Evolutionary conservation across 352 stramenopile species (phyloP), one percentile per base, ranked within the genome.

Genomic region (Pythium sukuiense): DNA sequence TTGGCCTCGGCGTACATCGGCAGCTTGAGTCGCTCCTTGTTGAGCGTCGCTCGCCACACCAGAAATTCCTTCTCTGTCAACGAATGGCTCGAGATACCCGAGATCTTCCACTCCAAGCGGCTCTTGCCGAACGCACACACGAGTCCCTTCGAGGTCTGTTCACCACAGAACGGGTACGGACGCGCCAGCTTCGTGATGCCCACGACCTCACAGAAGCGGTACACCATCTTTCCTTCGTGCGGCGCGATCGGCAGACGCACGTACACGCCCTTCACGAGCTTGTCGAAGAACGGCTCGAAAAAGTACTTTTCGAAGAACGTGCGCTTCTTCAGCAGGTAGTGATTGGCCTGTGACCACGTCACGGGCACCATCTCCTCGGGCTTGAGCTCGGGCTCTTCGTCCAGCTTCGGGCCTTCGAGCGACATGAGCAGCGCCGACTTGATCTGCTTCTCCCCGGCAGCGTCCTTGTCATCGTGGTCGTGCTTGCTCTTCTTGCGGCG

Each of bases 261-360:
- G 61, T 91, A 93, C 43, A 90, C 71, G 18, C 87, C 87, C 35
- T 80, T 79, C 29, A 95, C 83, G 11, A 95, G 68, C 67, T 89
- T 85, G 45, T 88, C 71, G 55, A 95, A 95, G 64, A 78, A 95
- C 8, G 87, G 87, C 76, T 95, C 87, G 61, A 93, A 95, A 54
- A 88, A 95, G 65, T 93, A 68, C 65, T 95, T 92, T 43, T 95
- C 87, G 57, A 95, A 93, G 55, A 89, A 95, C 27, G 70, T 64
- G 30, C 87, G 74, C 54, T 85, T 80, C 65, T 85, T 84, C 6
- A 92, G 74, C 58, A 95, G 70, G 65, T 93, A 95, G 67, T 88
- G 71, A 61, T 91, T 90, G 37, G 85, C 85, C 61, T 90, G 83
- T 63, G 83, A 76, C 85, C 83, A 92, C 49, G 70, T 90, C 55